phyloP scores from a whole-genome alignment of 768 basidiomycete species.

The Leucocoprinus sp. region DNA sequence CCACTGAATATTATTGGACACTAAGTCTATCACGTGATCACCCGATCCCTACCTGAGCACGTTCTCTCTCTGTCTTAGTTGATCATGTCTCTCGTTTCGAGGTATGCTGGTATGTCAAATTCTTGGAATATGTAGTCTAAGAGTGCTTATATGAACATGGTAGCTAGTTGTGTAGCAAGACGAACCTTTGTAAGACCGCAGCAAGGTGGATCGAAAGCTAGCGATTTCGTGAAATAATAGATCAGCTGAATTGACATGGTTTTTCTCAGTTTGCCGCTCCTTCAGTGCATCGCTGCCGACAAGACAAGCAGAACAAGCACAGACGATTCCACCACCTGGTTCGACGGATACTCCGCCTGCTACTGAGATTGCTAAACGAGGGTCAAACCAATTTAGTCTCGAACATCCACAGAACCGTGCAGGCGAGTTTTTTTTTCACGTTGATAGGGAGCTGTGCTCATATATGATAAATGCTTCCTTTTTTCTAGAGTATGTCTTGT shows the following conservation, averaged over 20 bases:
- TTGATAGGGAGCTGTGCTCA: neutral
- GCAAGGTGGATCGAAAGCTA: constrained; percentile 24
- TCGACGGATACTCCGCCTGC: constrained; percentile 46
- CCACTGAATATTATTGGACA: neutral
- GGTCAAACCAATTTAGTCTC: constrained; percentile 78
- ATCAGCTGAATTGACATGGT: too few relatives aligned
- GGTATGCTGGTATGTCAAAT: constrained; percentile 25
- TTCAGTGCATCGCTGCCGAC: constrained; percentile 46
- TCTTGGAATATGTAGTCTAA: neutral
- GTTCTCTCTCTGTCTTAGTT: neutral
- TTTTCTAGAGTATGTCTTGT: constrained; percentile 85
- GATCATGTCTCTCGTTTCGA: constrained; percentile 43
- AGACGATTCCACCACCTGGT: constrained; percentile 21
- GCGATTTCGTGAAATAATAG: neutral
- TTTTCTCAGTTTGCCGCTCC: constrained; percentile 29
- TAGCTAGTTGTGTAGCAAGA: constrained; percentile 28
- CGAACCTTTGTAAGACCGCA: constrained; percentile 38
- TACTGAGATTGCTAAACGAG: constrained; percentile 66
- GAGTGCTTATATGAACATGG: constrained; percentile 7
- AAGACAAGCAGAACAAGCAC: constrained; percentile 26
- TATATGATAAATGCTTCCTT: too few relatives aligned
- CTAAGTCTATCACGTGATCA: constrained; percentile 7
- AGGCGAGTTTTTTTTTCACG: constrained; percentile 36
- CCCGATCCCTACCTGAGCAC: constrained; percentile 6
- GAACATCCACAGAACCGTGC: constrained; percentile 87